Percentiles rank a stretch among this genome's conserved stretches.
phyloP scores from a whole-genome alignment of 352 stramenopile species.

The Thalassiosira mediterranea region DNA sequence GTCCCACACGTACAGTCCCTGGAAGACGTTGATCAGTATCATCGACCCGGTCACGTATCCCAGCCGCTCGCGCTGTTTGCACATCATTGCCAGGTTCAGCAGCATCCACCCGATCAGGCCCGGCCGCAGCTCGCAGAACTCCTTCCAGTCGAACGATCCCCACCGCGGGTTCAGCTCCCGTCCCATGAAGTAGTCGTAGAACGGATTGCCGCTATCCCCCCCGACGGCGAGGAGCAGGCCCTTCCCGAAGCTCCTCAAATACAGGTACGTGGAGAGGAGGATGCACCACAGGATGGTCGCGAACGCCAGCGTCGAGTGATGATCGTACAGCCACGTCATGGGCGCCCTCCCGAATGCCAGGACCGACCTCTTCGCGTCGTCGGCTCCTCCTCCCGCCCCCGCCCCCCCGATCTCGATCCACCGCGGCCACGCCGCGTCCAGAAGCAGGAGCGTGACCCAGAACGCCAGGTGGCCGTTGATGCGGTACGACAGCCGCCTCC shows the following conservation, averaged over 20 bases:
- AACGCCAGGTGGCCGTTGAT: conserved; percentile 89
- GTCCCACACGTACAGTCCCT: conserved; percentile 91
- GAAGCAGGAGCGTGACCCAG: conserved; percentile 83
- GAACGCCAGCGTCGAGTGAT: conserved; percentile 79
- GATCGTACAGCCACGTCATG: conserved; percentile 65
- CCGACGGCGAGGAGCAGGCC: conserved; percentile 81
- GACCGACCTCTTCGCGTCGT: conserved; percentile 12
- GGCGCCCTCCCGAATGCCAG: conserved; percentile 48
- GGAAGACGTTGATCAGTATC: conserved; percentile 87
- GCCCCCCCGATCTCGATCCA: conserved; percentile 35
- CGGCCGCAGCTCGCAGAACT: conserved; percentile 91
- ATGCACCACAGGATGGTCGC: conserved; percentile 76
- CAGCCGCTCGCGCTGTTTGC: conserved; percentile 79
- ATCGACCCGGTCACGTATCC: conserved; percentile 84
- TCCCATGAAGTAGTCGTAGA: conserved; percentile 93
- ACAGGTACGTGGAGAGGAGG: conserved; percentile 83
- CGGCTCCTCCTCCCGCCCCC: conserved; percentile 1
- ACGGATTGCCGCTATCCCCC: conserved; percentile 81
- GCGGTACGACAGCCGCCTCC: conserved; percentile 76
- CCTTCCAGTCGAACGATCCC: conserved; percentile 86
- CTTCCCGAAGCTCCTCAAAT: conserved; percentile 74
- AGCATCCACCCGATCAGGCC: conserved; percentile 86
- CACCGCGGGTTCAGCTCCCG: conserved; percentile 89
- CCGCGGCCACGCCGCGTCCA: conserved; percentile 56
- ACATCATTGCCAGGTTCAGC: conserved; percentile 81